Evolutionary conservation across 2,329 filamentous ascomycete species (phyloP).

Genomic region (Hymenotorrendiella dingleyae): DNA sequence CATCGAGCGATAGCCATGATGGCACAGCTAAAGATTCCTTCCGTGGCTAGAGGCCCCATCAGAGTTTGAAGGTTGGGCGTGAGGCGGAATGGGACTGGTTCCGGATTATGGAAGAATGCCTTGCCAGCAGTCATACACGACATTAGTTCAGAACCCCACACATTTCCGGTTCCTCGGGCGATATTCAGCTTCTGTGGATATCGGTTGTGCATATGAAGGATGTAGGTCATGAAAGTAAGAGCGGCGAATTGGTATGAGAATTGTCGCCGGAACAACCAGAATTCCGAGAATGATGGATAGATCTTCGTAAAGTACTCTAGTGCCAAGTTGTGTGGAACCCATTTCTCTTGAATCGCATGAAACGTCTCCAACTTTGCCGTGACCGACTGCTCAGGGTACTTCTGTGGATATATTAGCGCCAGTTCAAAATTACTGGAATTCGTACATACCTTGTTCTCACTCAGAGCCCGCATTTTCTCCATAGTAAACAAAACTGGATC

Average conservation of each 20-base stretch:
- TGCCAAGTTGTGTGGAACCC: conserved; percentile 75
- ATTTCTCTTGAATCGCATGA: conserved; percentile 87
- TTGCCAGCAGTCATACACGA: conserved; percentile 79
- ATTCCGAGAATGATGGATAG: conserved; percentile 85
- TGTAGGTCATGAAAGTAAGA: conserved; percentile 97
- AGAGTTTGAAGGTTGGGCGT: conserved; percentile 94
- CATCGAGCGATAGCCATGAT: conserved; percentile 96
- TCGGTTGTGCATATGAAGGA: conserved; percentile 93
- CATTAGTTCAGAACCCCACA: conserved; percentile 94
- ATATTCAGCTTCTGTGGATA: conserved; percentile 96
- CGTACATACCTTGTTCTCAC: conserved; percentile 45
- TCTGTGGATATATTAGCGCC: conserved; percentile 42
- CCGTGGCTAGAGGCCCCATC: conserved; percentile 91
- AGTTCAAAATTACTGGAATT: neutral
- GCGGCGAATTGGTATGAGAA: conserved; percentile 95
- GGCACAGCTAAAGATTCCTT: conserved; percentile 91
- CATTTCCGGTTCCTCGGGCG: conserved; percentile 77
- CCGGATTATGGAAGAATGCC: conserved; percentile 89
- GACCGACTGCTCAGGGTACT: conserved; percentile 61
- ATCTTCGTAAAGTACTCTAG: conserved; percentile 84
- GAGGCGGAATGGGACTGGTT: conserved; percentile 93
- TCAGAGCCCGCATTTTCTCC: conserved; percentile 78
- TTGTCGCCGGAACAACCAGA: conserved; percentile 97
- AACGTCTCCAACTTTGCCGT: conserved; percentile 85
- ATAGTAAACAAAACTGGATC: conserved; percentile 93